A percentile compares a stretch with the other conserved stretches of the same genome.
phyloP scores from a whole-genome alignment of 2,329 filamentous ascomycete genomes.

The Fusarium agapanthi region DNA sequence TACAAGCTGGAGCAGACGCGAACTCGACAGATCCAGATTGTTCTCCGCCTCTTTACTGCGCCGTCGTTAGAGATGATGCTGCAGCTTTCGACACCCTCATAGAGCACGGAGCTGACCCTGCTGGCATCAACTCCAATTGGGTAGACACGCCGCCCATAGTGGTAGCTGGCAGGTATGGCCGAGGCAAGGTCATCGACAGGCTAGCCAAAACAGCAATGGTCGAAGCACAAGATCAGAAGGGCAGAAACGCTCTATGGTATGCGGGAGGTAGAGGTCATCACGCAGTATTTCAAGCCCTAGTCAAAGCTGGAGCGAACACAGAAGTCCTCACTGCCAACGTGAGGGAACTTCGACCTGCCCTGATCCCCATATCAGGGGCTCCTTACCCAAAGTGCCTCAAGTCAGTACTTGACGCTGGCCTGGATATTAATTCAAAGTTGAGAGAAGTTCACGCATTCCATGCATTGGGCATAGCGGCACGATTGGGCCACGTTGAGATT shows the following conservation, averaged over 20 bases:
- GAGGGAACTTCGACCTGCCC: not conserved
- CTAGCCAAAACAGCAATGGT: not conserved
- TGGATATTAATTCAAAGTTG: not conserved
- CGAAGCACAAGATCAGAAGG: not conserved
- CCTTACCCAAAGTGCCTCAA: not conserved
- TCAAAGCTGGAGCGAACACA: not conserved
- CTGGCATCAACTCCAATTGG: not conserved
- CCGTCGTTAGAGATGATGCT: not conserved
- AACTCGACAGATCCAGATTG: not conserved
- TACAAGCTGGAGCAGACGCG: not conserved
- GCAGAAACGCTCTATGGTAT: not conserved
- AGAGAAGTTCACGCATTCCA: not conserved
- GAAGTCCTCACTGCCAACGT: not conserved
- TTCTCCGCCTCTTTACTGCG: not conserved
- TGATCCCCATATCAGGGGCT: not conserved
- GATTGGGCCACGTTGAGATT: accelerated
- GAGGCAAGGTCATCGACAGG: not conserved
- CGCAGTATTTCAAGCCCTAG: not conserved
- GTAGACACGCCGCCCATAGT: not conserved
- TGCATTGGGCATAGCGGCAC: not conserved
- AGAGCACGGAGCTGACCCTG: not conserved
- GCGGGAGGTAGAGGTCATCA: not conserved
- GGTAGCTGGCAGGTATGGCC: not conserved
- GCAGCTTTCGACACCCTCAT: not conserved
- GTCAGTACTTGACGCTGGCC: not conserved